Evolutionary conservation across 805 yeast species (phyloP), one percentile per base, ranked within the genome.

Genomic region (Metschnikowia baotianmanensis): DNA sequence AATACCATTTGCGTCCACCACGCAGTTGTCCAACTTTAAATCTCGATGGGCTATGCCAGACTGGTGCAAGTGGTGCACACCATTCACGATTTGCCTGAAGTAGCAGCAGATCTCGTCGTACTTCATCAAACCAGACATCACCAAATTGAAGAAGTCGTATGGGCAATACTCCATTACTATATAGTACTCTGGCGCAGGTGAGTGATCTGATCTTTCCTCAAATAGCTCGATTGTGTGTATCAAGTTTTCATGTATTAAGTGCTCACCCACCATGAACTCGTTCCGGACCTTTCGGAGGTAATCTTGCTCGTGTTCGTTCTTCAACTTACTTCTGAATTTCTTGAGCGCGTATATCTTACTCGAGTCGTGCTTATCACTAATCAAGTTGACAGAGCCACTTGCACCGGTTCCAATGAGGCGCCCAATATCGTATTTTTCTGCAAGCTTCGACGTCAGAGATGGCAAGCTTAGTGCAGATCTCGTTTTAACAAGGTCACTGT

Each of bases 121-220:
- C 12, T 78, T 66, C 89, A 89, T 82, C 42, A 81, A 63, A 2
- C 91, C 95, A 31, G 86, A 76, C 97, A 91, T 91, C 23, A 91
- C 96, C 38, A 91, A 73, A 32, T 93, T 86, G 63, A 91, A 91
- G 57, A 91, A 87, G 65, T 91, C 99, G 59, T 75, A 88, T 2
- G 88, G 91, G 40, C 95, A 86, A 60, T 83, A 91, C 58, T 91
- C 97, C 96, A 93, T 90, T 25, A 91, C 84, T 47, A 91, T 86
- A 42, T 77, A 76, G 56, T 77, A 69, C 35, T 68, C 71, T 2
- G 58, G 45, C 5, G 50, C 28, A 13, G 40, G 26, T 6, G 34
- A 16, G 16, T 28, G 20, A 13, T 28, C 36, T 11, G 29, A 27
- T n/a, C 32, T 29, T 35, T 88, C 95, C 51, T 80, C 77, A 46